Evolutionary conservation across 202 grass and related monocot species (phyloP), one percentile per base, ranked within the genome.

Genomic region (Dendrocalamus latiflorus): DNA sequence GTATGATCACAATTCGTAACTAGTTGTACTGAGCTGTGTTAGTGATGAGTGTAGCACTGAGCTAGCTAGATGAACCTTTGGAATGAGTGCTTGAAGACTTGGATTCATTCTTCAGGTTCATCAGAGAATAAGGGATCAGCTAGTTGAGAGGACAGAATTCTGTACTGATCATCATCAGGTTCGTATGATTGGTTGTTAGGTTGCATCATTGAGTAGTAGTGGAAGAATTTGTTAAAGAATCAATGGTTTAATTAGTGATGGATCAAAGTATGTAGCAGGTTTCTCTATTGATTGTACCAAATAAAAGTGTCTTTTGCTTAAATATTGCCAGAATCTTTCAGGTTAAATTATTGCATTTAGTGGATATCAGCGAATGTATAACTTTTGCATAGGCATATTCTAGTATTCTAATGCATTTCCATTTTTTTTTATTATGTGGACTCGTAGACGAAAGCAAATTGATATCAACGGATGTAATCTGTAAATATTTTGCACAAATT

Each of bases 81-180:
- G 88, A 90, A 90, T 90, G 88, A 87, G 80, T 87, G 75, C 88
- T 90, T 87, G 45, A 87, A 87, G 88, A 83, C 70, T 87, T 84
- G 88, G 55, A 87, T 75, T 87, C 88, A 90, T 90, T 90, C 88
- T 87, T 74, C 75, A 87, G 88, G 80, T 90, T 90, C 88, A 87
- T 84, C 84, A 48, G 36, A 82, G 68, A 87, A 84, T 87, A 82
- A 87, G 55, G 47, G 50, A 84, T 70, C 84, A 59, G 26, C 79
- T 65, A 80, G 72, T 74, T 38, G 37, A 80, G 80, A 79, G 60
- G 67, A 56, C 43, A 69, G 1, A 61, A 56, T n/a, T 45, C 37
- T 74, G 62, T 37, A 53, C 79, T 41, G 68, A 78, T 86, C 74
- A 54, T 77, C 70, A 21, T 68, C 83, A 16, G 62, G 37, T 70